Evolutionary conservation across 306 rosid genomes (phyloP).

Genomic region (Inga oerstediana): DNA sequence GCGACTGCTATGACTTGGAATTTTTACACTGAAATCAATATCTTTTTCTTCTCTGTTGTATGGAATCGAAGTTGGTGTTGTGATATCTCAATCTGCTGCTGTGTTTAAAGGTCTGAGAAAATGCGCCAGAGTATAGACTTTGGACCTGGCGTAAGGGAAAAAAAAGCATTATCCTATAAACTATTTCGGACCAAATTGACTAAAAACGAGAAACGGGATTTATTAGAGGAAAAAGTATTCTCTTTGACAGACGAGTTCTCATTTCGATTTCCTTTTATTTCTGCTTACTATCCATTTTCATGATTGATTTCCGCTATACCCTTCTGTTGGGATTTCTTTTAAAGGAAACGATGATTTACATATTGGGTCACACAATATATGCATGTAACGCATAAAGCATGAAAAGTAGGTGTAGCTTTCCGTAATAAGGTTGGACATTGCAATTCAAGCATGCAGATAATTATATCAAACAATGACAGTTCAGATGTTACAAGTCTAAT

Average conservation of each 20-base stretch:
- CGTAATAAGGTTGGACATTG: constrained; percentile 1
- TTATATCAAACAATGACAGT: not conserved
- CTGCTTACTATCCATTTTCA: not conserved
- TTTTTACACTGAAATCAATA: not conserved
- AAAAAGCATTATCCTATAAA: too few relatives aligned
- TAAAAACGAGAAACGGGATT: not conserved
- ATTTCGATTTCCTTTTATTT: not conserved
- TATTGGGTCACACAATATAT: not conserved
- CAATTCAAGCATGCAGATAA: not conserved
- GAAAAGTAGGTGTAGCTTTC: not conserved
- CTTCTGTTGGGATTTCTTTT: constrained; percentile 4
- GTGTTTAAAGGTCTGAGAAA: not conserved
- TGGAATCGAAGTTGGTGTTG: not conserved
- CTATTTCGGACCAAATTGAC: not conserved
- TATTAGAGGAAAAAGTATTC: not conserved
- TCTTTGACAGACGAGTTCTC: not conserved
- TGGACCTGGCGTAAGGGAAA: not conserved
- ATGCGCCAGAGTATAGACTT: not conserved
- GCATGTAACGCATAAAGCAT: not conserved
- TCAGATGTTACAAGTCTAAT: constrained; percentile 2
- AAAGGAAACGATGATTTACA: not conserved
- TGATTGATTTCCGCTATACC: constrained; percentile 6
- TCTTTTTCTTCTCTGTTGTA: not conserved
- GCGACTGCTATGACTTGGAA: not conserved
- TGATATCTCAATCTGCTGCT: constrained; percentile 11